Base-by-base conservation (phyloP, 805 yeast species). In the Myxozyma mucilagina region DNA sequence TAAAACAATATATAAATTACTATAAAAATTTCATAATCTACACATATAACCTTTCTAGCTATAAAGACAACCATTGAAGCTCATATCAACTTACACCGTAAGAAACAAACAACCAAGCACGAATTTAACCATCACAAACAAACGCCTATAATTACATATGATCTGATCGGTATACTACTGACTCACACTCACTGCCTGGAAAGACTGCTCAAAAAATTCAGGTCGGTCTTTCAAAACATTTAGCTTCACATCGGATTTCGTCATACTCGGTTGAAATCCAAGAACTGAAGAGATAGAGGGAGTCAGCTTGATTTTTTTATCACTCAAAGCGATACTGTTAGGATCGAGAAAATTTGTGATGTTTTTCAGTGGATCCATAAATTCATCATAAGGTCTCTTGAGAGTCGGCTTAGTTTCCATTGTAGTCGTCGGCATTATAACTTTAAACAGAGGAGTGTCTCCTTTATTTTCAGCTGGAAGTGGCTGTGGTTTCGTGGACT, bases 281-380 rank as follows among this genome's bases (percentile, higher is more conserved):
- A 50, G 29, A 1, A 50, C 53, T 24, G 45, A 38, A 44, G 24
- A 20, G 20, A 50, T 20, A 16, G 53, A 13, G 7, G 24, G 9
- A 34, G 44, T 39, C 13, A 50, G 29, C 20, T 38, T 43, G 29
- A 29, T 35, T 24, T 38, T 44, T 44, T 32, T 44, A 34, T 53
- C 47, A 6, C 50, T 49, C 35, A 50, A 44, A 2, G 50, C 31
- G 20, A 53, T n/a, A 18, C 29, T 36, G 34, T 35, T 44, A 6
- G 44, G 42, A n/a, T 53, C 56, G 3, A 20, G 32, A 43, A 45
- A 9, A 34, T 53, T 53, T 13, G 57, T 44, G 16, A 53, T 53
- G 20, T 43, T 43, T 18, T 53, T 36, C 24, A 53, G 50, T 31
- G 50, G 45, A 10, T 44, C 57, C 10, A 29, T 34, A 4, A 44